A percentile compares a stretch with the other conserved stretches of the same genome.
Evolutionary conservation across 2,329 filamentous ascomycete species (phyloP).

Genomic region (Clonostachys solani): DNA sequence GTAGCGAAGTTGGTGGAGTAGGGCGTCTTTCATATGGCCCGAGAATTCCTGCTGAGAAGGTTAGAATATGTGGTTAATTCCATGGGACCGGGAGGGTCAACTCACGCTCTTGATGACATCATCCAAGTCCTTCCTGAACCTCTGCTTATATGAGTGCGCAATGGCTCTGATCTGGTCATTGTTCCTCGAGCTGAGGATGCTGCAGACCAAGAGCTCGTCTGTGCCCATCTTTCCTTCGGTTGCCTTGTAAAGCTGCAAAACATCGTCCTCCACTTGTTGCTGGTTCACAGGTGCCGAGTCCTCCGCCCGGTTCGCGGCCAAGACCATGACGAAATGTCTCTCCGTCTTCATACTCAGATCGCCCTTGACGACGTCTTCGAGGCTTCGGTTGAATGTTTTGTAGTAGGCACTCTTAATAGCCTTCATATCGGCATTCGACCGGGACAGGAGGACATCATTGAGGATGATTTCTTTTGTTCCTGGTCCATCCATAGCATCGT

Average conservation of each 20-base stretch:
- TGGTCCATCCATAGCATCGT: constrained; percentile 68
- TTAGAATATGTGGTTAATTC: not conserved
- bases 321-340: constrained; percentile 77
- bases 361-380: constrained; percentile 69
- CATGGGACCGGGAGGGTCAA: not conserved
- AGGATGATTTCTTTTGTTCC: constrained; percentile 86
- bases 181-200: constrained; percentile 70
- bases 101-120: constrained; percentile 67
- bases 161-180: constrained; percentile 84
- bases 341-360: constrained; percentile 87
- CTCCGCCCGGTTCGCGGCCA: constrained; percentile 70
- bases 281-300: constrained; percentile 72
- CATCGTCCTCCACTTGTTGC: constrained; percentile 70
- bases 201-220: constrained; percentile 73
- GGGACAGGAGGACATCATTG: constrained; percentile 79
- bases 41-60: constrained; percentile 61
- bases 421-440: constrained; percentile 81
- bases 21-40: constrained; percentile 85
- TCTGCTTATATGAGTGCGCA: constrained; percentile 66
- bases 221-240: constrained; percentile 71
- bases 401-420: constrained; percentile 82
- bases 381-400: constrained; percentile 56
- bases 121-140: constrained; percentile 67
- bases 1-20: constrained; percentile 73
- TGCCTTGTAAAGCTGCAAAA: constrained; percentile 71